phyloP scores from a whole-genome alignment of 129 eudicot species.

The Calendula officinalis region DNA sequence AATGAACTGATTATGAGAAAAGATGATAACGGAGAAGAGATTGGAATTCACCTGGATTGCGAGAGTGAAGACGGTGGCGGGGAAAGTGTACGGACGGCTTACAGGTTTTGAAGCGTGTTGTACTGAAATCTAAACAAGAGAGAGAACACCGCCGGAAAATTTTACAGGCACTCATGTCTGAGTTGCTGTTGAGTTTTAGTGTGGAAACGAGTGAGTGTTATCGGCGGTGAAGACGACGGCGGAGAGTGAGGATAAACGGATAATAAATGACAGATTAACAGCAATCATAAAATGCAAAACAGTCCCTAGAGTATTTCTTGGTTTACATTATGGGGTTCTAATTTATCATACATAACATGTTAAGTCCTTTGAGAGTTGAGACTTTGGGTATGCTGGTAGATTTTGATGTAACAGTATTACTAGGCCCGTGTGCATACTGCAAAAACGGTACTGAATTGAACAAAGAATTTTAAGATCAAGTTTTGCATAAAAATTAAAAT shows the following conservation, averaged over 20 bases:
- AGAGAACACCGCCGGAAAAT: slow-evolving; percentile 37
- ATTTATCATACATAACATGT: too few species aligned
- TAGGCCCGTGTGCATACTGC: too few species aligned
- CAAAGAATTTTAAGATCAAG: too few species aligned
- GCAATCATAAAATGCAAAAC: too few species aligned
- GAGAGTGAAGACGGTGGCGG: slow-evolving; percentile 21
- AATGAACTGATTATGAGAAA: background rate
- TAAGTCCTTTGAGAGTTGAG: too few species aligned
- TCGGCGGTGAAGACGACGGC: slow-evolving; percentile 28
- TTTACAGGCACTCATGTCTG: slow-evolving; percentile 29
- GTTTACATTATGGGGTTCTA: too few species aligned
- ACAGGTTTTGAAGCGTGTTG: slow-evolving; percentile 24
- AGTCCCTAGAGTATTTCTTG: too few species aligned
- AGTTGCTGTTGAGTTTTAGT: background rate
- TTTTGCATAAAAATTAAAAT: too few species aligned
- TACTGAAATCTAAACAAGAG: slow-evolving; percentile 36
- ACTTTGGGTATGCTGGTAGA: too few species aligned
- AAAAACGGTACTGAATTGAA: too few species aligned
- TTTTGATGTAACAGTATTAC: too few species aligned
- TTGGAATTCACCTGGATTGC: slow-evolving; percentile 30
- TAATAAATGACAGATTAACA: background rate
- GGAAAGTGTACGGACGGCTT: slow-evolving; percentile 17
- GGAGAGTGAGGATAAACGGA: slow-evolving; percentile 22
- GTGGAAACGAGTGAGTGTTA: background rate
- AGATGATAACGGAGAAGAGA: background rate